These are phyloP conservation scores for Bipolaris bicolor DNA, from an alignment of 2,329 filamentous ascomycete species.

Conservation along the genomic window DNA sequence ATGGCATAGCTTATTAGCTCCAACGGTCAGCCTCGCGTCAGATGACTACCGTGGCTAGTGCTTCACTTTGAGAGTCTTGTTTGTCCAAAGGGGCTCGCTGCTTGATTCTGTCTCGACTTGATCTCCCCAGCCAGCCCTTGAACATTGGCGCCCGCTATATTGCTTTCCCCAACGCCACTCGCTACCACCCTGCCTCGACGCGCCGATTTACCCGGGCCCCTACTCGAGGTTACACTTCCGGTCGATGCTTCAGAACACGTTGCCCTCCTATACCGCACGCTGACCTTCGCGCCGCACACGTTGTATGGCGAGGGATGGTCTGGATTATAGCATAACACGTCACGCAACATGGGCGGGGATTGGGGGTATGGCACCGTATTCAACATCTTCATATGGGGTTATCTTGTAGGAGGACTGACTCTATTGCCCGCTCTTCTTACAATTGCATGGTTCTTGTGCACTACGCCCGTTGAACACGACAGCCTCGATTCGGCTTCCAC, in stretches of 20 bases:
- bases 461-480: slow-evolving; percentile 21
- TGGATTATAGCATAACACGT: slow-evolving; percentile 18
- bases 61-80: neutral
- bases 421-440: slow-evolving; percentile 25
- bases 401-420: slow-evolving; percentile 33
- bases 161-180: slow-evolving; percentile 14
- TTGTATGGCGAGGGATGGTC: slow-evolving; percentile 24
- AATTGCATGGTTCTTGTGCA: slow-evolving; percentile 30
- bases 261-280: neutral
- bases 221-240: slow-evolving; percentile 3
- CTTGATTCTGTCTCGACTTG: neutral
- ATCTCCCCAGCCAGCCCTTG: neutral
- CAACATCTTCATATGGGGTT: slow-evolving; percentile 37
- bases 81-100: neutral
- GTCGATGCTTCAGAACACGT: neutral
- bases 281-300: neutral
- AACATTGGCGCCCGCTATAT: slow-evolving; percentile 2
- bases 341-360: slow-evolving; percentile 35
- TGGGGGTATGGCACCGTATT: slow-evolving; percentile 34
- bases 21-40: slow-evolving; percentile 15
- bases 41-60: slow-evolving; percentile 7
- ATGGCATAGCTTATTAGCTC: slow-evolving; percentile 12
- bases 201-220: slow-evolving; percentile 15
- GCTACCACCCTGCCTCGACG: slow-evolving; percentile 19
- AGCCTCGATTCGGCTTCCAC: slow-evolving; percentile 3